These are phyloP conservation scores for Geotrichum ghanense DNA, from an alignment of 805 yeast species.

Conservation along the genomic window DNA sequence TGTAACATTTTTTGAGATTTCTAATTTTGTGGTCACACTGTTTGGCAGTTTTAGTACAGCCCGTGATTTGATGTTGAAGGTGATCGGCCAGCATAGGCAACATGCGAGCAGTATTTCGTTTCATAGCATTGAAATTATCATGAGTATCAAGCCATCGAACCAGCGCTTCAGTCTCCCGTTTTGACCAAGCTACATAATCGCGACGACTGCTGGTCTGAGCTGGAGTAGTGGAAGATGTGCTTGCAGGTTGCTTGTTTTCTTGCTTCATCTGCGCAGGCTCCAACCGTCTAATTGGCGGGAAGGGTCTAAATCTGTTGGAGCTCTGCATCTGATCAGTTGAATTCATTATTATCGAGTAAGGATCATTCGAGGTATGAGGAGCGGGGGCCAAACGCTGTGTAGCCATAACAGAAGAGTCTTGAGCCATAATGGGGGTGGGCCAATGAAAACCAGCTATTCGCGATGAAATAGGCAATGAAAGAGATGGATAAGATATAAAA, in stretches of 20 bases:
- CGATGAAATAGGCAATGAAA: background rate
- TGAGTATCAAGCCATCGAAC: background rate
- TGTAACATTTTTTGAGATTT: background rate
- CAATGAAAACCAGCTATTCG: too few species aligned
- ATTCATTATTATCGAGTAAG: background rate
- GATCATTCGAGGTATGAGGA: background rate
- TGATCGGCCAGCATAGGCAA: background rate
- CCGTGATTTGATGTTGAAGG: background rate
- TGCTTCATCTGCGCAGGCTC: background rate
- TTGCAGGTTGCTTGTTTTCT: background rate
- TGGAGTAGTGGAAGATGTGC: background rate
- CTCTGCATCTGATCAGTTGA: background rate
- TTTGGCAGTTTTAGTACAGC: background rate
- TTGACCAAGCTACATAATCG: background rate
- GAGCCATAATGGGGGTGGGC: too few species aligned
- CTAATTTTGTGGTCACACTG: background rate
- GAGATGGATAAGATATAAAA: conserved; percentile 1
- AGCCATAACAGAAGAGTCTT: too few species aligned
- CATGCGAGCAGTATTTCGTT: background rate
- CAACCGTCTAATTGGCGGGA: background rate
- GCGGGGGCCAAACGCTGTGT: background rate
- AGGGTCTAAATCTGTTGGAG: background rate
- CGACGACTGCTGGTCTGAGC: background rate
- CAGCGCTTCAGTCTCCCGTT: background rate
- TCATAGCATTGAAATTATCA: background rate